Evolutionary conservation across 202 grass and related monocot genomes (phyloP), one percentile per base, ranked within the genome.

Genomic region (Cymbopogon flexuosus): DNA sequence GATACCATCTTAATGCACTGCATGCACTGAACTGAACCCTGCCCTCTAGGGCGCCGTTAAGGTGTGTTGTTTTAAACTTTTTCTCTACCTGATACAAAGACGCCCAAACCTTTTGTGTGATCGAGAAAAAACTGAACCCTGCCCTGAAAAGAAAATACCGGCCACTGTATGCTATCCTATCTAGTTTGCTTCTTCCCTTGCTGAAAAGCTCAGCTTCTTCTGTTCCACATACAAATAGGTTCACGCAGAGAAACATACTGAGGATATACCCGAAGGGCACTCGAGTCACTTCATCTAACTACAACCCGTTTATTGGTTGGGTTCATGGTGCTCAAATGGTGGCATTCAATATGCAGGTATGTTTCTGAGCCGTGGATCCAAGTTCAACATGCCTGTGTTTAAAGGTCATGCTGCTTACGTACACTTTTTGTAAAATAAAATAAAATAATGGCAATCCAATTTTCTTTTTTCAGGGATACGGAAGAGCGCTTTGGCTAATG

Each of bases 311-410:
- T 90, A 68, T 92, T 77, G 94, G 90, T 23, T 97, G 94, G 94
- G 79, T 94, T 61, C 94, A 94, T 73, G 94, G 92, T 82, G 91
- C 94, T 89, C 94, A 97, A 62, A 94, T 97, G 94, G 94, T 97
- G 49, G 91, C 94, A 71, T 97, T 97, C 84, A 97, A 97, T 79
- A 97, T 97, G 94, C 94, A 97, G 94, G 94, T 97, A 67, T 16
- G 24, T 79, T 79, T 64, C 42, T 40, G 36, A 65, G n/a, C 19
- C 64, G 40, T 33, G 18, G n/a, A 54, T 86, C 62, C 49, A 68
- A 65, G 54, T 16, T 41, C 27, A 43, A 7, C 54, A 36, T 47
- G 27, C 41, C 37, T 24, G 45, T n/a, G 47, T 60, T 62, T 24
- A 34, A 34, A 56, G 11, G 18, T 80, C 69, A 62, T 67, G 12